These are phyloP conservation scores for Clarireedia hainanense DNA, from an alignment of 2,329 filamentous ascomycete species.

Conservation along the genomic window DNA sequence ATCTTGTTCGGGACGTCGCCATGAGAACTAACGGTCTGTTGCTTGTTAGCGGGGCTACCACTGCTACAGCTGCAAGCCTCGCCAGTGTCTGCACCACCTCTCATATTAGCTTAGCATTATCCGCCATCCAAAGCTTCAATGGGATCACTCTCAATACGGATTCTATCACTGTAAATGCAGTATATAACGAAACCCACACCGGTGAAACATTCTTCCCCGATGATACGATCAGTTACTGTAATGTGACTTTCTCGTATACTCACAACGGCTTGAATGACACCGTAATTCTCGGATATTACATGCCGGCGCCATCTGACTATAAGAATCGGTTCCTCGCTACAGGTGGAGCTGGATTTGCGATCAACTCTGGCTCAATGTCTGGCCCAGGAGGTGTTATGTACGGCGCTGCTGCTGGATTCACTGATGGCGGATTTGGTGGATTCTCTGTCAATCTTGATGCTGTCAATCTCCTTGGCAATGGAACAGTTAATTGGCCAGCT, in stretches of 20 bases:
- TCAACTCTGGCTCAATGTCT: slow-evolving; percentile 30
- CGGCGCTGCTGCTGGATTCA: slow-evolving; percentile 40
- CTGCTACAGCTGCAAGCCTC: not conserved
- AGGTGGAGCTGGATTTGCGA: slow-evolving; percentile 39
- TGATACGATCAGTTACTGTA: no score
- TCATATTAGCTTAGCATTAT: not conserved
- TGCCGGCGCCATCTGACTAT: slow-evolving; percentile 36
- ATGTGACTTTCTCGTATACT: slow-evolving; percentile 35
- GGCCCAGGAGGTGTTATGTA: slow-evolving; percentile 37
- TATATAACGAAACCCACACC: slow-evolving; percentile 24
- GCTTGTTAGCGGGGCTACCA: not conserved
- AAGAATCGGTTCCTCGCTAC: slow-evolving; percentile 39
- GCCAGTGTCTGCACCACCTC: not conserved
- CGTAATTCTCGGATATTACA: slow-evolving; percentile 34
- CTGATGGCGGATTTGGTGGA: slow-evolving; percentile 42
- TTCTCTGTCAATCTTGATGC: slow-evolving; percentile 35
- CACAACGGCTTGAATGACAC: slow-evolving; percentile 34
- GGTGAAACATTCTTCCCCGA: no score
- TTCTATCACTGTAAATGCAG: slow-evolving; percentile 31
- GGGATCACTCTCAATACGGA: slow-evolving; percentile 24
- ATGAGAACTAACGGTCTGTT: not conserved
- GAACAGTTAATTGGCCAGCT: slow-evolving; percentile 22
- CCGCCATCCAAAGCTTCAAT: not conserved
- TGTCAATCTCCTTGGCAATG: slow-evolving; percentile 33
- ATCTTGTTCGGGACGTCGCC: not conserved